phyloP scores from a whole-genome alignment of 352 stramenopile genomes.

The Globisporangium polare region DNA sequence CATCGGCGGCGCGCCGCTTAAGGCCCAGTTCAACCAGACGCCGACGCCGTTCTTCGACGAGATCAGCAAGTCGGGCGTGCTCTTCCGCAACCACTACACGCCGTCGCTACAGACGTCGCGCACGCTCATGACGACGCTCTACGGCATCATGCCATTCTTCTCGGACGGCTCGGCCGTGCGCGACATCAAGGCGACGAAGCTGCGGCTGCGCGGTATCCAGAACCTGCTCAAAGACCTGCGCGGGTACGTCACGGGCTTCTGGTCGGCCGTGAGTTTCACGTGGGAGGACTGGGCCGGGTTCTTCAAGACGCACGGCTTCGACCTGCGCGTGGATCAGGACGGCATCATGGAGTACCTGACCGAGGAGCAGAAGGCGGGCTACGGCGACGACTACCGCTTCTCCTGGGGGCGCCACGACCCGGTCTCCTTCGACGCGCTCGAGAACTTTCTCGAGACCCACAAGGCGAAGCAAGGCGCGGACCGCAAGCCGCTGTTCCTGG shows the following conservation, averaged over 20 bases:
- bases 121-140: slow-evolving; percentile 57
- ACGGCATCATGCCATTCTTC: slow-evolving; percentile 58
- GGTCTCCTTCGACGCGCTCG: slow-evolving; percentile 58
- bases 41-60: slow-evolving; percentile 57
- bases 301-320: slow-evolving; percentile 54
- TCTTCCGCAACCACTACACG: slow-evolving; percentile 68
- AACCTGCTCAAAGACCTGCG: slow-evolving; percentile 58
- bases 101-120: slow-evolving; percentile 56
- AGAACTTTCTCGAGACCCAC: slow-evolving; percentile 51
- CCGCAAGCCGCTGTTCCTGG: slow-evolving; percentile 59
- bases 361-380: slow-evolving; percentile 41
- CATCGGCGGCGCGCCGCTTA: slow-evolving; percentile 42
- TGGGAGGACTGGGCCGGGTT: slow-evolving; percentile 72
- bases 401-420: slow-evolving; percentile 66
- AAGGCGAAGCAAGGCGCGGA: slow-evolving; percentile 32
- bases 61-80: slow-evolving; percentile 42
- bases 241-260: slow-evolving; percentile 66
- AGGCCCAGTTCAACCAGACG: slow-evolving; percentile 31
- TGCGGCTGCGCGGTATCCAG: slow-evolving; percentile 44
- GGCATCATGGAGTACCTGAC: slow-evolving; percentile 58
- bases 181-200: slow-evolving; percentile 44
- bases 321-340: slow-evolving; percentile 55
- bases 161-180: slow-evolving; percentile 49
- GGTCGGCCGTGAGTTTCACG: slow-evolving; percentile 46
- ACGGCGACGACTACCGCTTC: slow-evolving; percentile 52